These are phyloP conservation scores for Aspergillus sp. DNA, from an alignment of 2,329 filamentous ascomycete genomes.

Conservation along the genomic window DNA sequence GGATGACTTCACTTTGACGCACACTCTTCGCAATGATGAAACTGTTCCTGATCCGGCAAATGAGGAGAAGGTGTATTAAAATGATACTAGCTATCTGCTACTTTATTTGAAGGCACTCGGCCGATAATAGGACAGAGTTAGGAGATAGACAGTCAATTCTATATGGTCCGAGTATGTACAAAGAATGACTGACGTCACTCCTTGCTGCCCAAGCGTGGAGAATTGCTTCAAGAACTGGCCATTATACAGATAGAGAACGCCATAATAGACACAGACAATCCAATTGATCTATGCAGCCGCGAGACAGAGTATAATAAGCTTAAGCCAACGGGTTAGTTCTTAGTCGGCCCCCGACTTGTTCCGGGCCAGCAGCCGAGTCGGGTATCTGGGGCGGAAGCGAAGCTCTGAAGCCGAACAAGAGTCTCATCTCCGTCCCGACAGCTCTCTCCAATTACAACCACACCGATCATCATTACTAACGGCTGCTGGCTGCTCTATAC, in stretches of 20 bases:
- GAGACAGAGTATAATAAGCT: not conserved
- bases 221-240: not conserved
- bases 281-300: not conserved
- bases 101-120: too few relatives aligned
- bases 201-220: not conserved
- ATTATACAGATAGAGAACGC: not conserved
- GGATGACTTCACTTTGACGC: constrained; percentile 33
- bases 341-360: constrained; percentile 25
- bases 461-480: constrained; percentile 2
- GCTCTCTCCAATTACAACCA: constrained; percentile 10
- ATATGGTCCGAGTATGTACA: not conserved
- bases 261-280: not conserved
- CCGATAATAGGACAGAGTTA: not conserved
- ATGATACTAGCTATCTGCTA: not conserved
- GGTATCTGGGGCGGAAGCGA: constrained; percentile 20
- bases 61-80: not conserved
- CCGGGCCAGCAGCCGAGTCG: constrained; percentile 20
- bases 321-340: constrained; percentile 7
- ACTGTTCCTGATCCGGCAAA: constrained; percentile 1
- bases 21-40: constrained; percentile 1
- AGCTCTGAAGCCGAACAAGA: constrained; percentile 5
- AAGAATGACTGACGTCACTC: not conserved
- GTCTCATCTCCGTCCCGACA: not conserved
- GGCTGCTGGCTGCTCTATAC: not conserved
- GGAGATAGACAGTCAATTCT: not conserved